Evolutionary conservation across 2,329 filamentous ascomycete species (phyloP), one percentile per base, ranked within the genome.

Genomic region (Neonectria ditissima): DNA sequence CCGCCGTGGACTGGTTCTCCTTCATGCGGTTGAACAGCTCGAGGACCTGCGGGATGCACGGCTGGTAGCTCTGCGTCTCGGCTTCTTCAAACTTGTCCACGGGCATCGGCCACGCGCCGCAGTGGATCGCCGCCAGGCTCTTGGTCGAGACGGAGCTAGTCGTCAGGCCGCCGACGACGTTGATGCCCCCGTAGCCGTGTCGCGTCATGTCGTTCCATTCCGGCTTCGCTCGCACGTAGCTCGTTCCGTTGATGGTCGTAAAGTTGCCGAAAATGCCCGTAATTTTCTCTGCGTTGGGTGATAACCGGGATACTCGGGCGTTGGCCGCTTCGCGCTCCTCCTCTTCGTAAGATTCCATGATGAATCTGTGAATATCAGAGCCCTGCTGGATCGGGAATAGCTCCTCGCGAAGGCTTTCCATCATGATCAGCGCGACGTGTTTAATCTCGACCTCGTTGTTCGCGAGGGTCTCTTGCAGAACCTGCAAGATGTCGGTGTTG

Each of bases 351-450:
- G 79, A 79, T 11, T 75, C 64, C 10, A 72, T 59, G 3, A 80
- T 73, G 1, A 76, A 75, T 4, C 77, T 73, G 63, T 77, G 78
- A 18, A 82, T 78, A 26, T 78, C 70, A 4, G 78, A 81, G 3
- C 75, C 75, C 59, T 79, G 77, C 37, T 81, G 80, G 22, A 84
- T 67, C 4, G 82, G 82, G 62, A 83, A 84, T 0, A 83, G 76
- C 48, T 84, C 81, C 16, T 79, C 78, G 5, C 82, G 77, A 2
- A 80, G 81, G 47, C 81, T 83, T 65, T 84, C 82, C 45, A 84
- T 75, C 53, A 81, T 79, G 20, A 84, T 65, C 9, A 83, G 66
- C n/a, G 83, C 73, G 11, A 84, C 74, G 60, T 84, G 81, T 64
- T 81, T 81, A 59, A 84, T 82, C 55, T 77, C 77, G 30, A 82